Evolutionary conservation across 345 rosid genomes (phyloP).

Genomic region (Melaleuca alternifolia): DNA sequence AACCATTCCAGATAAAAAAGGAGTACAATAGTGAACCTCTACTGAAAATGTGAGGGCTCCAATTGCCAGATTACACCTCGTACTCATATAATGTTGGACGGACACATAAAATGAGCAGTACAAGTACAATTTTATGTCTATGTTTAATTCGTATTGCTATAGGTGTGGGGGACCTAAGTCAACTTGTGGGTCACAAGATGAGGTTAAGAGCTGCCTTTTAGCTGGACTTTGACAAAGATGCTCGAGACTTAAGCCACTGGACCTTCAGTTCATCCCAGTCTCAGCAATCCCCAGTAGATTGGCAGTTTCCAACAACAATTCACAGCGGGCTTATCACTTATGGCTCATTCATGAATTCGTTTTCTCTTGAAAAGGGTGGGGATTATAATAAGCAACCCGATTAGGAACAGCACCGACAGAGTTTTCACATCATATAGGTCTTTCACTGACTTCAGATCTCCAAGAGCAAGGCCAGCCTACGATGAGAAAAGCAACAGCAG

Average conservation of each 20-base stretch:
- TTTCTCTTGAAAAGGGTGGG: slow-evolving; percentile 38
- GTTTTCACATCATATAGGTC: slow-evolving; percentile 43
- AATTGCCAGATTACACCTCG: neutral
- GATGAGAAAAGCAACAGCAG: neutral
- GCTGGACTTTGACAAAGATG: neutral
- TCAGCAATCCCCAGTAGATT: neutral
- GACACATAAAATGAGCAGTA: neutral
- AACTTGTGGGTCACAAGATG: neutral
- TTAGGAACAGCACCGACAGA: slow-evolving; percentile 6
- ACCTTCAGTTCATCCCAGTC: neutral
- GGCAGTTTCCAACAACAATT: neutral
- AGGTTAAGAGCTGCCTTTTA: neutral
- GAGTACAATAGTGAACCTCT: neutral
- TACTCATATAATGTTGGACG: neutral
- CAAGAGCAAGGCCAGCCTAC: slow-evolving; percentile 49
- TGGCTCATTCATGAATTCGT: slow-evolving; percentile 24
- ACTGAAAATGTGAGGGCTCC: neutral
- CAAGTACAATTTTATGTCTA: neutral
- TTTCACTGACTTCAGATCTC: slow-evolving; percentile 38
- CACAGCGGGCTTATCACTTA: neutral
- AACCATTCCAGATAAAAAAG: neutral
- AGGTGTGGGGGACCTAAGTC: neutral
- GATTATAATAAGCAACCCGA: slow-evolving; percentile 11
- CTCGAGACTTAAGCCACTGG: neutral
- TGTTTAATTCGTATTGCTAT: neutral